phyloP scores from a whole-genome alignment of 1,284 basidiomycete species.

The Farysia itapuensis region DNA sequence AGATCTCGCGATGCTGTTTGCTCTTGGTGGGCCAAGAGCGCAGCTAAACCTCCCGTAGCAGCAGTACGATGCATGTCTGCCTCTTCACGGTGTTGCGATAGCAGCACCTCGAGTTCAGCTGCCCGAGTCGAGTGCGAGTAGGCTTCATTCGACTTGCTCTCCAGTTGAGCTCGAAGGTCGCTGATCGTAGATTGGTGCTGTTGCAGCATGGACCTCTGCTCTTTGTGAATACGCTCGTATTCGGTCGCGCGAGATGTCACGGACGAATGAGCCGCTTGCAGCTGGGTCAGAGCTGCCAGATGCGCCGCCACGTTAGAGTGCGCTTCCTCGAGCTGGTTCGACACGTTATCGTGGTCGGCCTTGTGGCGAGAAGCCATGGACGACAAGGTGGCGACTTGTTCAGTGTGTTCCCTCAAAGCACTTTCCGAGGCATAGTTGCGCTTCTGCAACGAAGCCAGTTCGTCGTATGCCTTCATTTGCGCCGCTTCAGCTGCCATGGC shows the following conservation, averaged over 20 bases:
- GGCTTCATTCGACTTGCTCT: conserved; percentile 62
- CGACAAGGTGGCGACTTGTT: conserved; percentile 73
- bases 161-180: conserved; percentile 73
- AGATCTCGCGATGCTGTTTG: conserved; percentile 26
- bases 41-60: conserved; percentile 45
- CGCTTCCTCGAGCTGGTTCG: conserved; percentile 71
- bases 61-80: conserved; percentile 53
- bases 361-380: conserved; percentile 77
- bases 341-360: conserved; percentile 72
- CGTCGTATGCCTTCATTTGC: conserved; percentile 71
- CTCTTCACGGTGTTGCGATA: conserved; percentile 64
- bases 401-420: conserved; percentile 75
- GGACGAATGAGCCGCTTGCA: conserved; percentile 74
- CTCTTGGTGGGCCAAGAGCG: conserved; percentile 48
- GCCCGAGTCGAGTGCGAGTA: conserved; percentile 67
- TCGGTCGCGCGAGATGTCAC: conserved; percentile 78
- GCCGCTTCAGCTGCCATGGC: conserved; percentile 81
- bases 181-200: conserved; percentile 67
- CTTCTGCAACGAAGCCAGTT: conserved; percentile 74
- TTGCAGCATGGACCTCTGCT: conserved; percentile 47
- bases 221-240: conserved; percentile 71
- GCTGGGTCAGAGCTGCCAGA: conserved; percentile 80
- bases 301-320: conserved; percentile 71
- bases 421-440: conserved; percentile 69
- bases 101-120: conserved; percentile 74